Conservation (phyloP, 1,284 basidiomycete species). For the Retiboletus flavoniger region DNA sequence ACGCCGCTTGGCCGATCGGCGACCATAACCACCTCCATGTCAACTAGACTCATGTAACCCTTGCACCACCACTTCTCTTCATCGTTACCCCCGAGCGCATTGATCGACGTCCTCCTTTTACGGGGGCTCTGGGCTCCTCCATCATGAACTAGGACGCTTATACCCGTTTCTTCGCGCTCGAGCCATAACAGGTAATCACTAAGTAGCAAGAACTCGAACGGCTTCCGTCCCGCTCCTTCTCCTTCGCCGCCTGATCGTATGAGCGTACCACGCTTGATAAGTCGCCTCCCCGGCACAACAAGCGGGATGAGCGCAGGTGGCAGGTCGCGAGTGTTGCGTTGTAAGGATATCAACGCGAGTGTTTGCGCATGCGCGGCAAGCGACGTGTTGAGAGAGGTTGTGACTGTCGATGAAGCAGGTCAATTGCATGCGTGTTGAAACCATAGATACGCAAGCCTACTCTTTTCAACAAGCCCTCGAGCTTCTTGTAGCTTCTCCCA, state of each 20-base stretch:
- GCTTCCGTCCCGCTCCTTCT: slow-evolving; percentile 24
- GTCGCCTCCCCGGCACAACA: slow-evolving; percentile 73
- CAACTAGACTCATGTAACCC: slow-evolving; percentile 66
- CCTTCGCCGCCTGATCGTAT: slow-evolving; percentile 35
- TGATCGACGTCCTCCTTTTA: slow-evolving; percentile 24
- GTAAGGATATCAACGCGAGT: slow-evolving; percentile 70
- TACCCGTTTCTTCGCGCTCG: slow-evolving; percentile 42
- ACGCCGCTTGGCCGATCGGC: slow-evolving; percentile 42
- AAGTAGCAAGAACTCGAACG: slow-evolving; percentile 74
- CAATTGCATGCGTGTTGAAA: not conserved
- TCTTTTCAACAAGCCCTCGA: slow-evolving; percentile 70
- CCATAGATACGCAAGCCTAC: slow-evolving; percentile 39
- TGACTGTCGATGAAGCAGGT: slow-evolving; percentile 50
- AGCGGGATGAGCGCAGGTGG: slow-evolving; percentile 59
- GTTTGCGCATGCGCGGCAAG: slow-evolving; percentile 75
- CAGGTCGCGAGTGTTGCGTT: slow-evolving; percentile 70
- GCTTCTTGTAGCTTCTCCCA: slow-evolving; percentile 57
- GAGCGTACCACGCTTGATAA: slow-evolving; percentile 67
- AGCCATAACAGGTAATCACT: slow-evolving; percentile 81
- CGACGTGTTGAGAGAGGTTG: slow-evolving; percentile 72
- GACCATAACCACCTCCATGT: slow-evolving; percentile 65
- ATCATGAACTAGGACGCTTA: slow-evolving; percentile 18
- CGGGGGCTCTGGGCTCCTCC: slow-evolving; percentile 21
- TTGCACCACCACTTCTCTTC: slow-evolving; percentile 68
- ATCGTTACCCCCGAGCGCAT: slow-evolving; percentile 18